A percentile compares a stretch with the other conserved stretches of the same genome.
Conservation (phyloP, 2,329 filamentous ascomycete species). For the Penicillium nordicum region DNA sequence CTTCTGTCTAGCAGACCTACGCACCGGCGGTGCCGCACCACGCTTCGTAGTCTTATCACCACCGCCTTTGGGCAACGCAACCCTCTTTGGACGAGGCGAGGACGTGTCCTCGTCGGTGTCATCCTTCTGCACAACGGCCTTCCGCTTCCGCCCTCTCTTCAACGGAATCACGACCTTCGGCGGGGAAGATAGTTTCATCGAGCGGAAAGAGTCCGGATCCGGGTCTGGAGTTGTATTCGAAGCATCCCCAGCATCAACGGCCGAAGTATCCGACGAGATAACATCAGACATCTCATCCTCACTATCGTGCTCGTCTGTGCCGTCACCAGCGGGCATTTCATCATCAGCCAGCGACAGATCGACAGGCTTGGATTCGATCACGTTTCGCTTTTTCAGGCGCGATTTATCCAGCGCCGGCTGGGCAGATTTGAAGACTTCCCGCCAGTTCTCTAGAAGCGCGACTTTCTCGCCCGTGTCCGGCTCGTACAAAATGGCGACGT, state of each 20-base stretch:
- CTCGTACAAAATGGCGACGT: conserved; percentile 31
- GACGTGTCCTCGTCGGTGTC: not conserved
- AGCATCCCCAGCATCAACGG: conserved; percentile 17
- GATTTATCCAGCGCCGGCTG: conserved; percentile 31
- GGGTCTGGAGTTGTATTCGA: conserved; percentile 23
- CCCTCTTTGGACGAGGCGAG: conserved; percentile 23
- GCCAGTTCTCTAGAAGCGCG: conserved; percentile 46
- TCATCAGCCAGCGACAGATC: conserved; percentile 4
- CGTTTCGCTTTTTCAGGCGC: conserved; percentile 15
- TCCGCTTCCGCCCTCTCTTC: conserved; percentile 2
- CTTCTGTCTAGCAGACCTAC: conserved; percentile 30
- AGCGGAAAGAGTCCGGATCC: conserved; percentile 4
- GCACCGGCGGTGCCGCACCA: conserved; percentile 20
- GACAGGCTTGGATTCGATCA: not conserved
- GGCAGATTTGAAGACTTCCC: conserved; percentile 41
- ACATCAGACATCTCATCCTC: conserved; percentile 21
- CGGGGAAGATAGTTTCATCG: conserved; percentile 10
- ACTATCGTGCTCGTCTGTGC: conserved; percentile 8
- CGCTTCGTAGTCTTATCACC: not conserved
- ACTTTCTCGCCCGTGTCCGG: conserved; percentile 43
- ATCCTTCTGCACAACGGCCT: conserved; percentile 9
- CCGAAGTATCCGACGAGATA: conserved; percentile 11
- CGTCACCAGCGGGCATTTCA: not conserved
- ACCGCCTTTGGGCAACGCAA: conserved; percentile 23
- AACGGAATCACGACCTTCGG: conserved; percentile 12